A percentile compares a stretch with the other conserved stretches of the same genome.
Evolutionary conservation across 1,284 basidiomycete species (phyloP).

Genomic region (Exobasidium cylindrosporum): DNA sequence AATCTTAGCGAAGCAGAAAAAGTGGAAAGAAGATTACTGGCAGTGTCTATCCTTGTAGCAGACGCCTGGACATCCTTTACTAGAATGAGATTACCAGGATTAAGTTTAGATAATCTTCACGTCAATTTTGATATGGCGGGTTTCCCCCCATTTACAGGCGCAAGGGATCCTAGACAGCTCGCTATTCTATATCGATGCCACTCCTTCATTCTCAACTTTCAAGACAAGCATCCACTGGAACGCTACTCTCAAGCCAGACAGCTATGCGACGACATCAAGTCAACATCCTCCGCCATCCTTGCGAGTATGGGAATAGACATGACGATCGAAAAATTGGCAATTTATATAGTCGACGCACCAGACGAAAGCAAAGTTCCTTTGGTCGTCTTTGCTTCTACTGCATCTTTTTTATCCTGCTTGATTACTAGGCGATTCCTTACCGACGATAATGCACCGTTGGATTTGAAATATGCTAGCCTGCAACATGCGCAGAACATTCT

Average conservation of each 20-base stretch:
- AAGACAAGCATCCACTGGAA: neutral
- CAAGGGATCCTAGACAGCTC: neutral
- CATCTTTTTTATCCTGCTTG: neutral
- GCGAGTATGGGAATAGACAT: neutral
- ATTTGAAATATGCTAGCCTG: neutral
- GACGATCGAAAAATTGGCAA: neutral
- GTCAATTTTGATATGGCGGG: neutral
- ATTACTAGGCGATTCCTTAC: neutral
- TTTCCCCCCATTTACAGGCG: neutral
- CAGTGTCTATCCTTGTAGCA: neutral
- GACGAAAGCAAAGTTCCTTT: neutral
- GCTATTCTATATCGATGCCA: neutral
- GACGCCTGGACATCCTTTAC: neutral
- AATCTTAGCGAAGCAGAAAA: neutral
- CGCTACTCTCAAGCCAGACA: neutral
- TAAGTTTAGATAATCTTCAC: neutral
- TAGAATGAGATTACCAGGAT: neutral
- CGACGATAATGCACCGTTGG: neutral
- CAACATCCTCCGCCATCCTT: neutral
- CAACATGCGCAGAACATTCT: neutral
- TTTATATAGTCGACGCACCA: neutral
- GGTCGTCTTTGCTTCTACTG: neutral
- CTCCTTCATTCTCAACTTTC: neutral
- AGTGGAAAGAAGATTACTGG: neutral
- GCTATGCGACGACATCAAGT: neutral